Conservation (phyloP, 768 basidiomycete species). For the Pleurotus djamor region DNA sequence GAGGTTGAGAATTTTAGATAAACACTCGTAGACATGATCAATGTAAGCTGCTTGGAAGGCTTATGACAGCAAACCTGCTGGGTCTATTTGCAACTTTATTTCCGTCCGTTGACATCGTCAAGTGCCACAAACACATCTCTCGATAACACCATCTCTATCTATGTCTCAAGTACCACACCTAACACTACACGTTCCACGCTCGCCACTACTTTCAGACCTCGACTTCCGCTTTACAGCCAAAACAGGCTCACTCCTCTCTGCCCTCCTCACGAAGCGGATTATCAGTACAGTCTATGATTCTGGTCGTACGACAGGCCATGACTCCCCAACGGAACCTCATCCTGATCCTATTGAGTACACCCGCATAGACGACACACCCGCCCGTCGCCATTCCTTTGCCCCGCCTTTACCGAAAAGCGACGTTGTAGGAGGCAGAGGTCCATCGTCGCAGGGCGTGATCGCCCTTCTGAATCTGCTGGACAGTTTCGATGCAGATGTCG, state of each 20-base stretch:
- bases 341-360: not conserved
- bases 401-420: not conserved
- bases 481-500: slow-evolving; percentile 28
- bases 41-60: not conserved
- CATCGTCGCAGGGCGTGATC: slow-evolving; percentile 2
- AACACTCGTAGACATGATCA: not conserved
- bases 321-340: not conserved
- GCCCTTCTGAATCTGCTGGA: slow-evolving; percentile 30
- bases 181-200: slow-evolving; percentile 22
- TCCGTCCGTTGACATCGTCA: not conserved
- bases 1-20: not conserved
- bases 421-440: not conserved
- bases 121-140: not conserved
- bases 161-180: slow-evolving; percentile 17
- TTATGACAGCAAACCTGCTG: not conserved
- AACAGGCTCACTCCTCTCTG: slow-evolving; percentile 7
- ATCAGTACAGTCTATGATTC: not conserved
- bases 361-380: not conserved
- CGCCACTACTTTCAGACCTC: slow-evolving; percentile 20
- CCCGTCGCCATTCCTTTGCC: slow-evolving; percentile 6
- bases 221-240: slow-evolving; percentile 6
- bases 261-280: slow-evolving; percentile 2
- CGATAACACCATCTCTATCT: slow-evolving; percentile 4
- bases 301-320: not conserved
- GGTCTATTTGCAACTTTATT: not conserved